Base-by-base conservation (phyloP, 2,329 filamentous ascomycete species). In the Microascus cirrosus region DNA sequence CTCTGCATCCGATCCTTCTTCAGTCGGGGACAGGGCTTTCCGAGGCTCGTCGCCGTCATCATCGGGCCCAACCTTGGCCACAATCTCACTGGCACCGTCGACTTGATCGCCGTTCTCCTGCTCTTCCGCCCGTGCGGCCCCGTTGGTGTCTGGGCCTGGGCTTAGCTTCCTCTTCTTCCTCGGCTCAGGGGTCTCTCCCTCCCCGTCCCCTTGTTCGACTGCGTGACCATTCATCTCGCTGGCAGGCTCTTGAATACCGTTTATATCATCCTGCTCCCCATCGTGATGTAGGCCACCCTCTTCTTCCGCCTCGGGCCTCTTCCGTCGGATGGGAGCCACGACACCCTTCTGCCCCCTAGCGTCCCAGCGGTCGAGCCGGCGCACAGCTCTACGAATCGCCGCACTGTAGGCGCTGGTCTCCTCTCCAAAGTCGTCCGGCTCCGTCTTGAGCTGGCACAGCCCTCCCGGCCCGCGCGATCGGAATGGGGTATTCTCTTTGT, bases 391-490 rank as follows among this genome's bases (percentile, higher is more conserved):
- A 57, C 85, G 76, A 20, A 93, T 71, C 8, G 87, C 80, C 12
- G 86, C 82, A 3, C 83, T 80, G 59, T 89, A 85, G 1, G 82
- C 77, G 58, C 79, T 78, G 6, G 83, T 77, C 68, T 93, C 87
- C 68, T 93, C 89, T 51, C 89, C 89, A 63, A 84, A 88, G 70
- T 93, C 89, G 61, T 90, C 86, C 0, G 77, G 70, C 67, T 92
- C 88, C 18, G 73, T 71, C 22, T 72, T 71, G 0, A 88, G 73
- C 35, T 81, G 84, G 56, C 80, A 82, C 45, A 89, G 77, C 1
- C 85, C 89, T n/a, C 78, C 81, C 57, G 84, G 74, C 7, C 83
- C 82, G 60, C 74, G 73, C 65, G 84, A 80, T 39, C 78, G 74
- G 63, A 84, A 85, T 20, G 68, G 59, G 2, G 67, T 66, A 11